phyloP scores from a whole-genome alignment of 2,329 filamentous ascomycete genomes.

The Colletotrichum tanaceti region DNA sequence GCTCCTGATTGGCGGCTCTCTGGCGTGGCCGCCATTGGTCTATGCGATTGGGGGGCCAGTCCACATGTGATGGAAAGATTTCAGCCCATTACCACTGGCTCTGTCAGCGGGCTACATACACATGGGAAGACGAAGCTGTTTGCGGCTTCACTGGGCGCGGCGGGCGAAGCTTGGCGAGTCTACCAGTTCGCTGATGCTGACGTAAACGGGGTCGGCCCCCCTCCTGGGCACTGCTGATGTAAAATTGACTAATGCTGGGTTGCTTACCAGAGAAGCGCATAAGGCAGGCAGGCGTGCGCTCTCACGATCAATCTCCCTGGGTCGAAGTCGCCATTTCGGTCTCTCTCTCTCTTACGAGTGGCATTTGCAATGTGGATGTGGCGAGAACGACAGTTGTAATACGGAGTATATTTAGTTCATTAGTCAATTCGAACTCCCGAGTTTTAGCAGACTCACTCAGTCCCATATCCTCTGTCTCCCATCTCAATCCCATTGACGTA shows the following conservation, averaged over 20 bases:
- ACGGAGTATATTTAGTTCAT: constrained; percentile 1
- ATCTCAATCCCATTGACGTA: neutral
- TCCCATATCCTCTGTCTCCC: neutral
- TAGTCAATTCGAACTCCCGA: constrained; percentile 1
- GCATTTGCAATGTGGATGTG: constrained; percentile 9
- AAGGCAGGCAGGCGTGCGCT: constrained; percentile 14
- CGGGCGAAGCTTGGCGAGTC: neutral
- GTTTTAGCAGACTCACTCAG: constrained; percentile 10
- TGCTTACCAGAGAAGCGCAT: constrained; percentile 37
- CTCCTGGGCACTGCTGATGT: constrained; percentile 44
- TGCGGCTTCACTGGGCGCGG: constrained; percentile 8
- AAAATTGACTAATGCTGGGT: constrained; percentile 45
- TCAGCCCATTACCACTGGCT: constrained; percentile 1
- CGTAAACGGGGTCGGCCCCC: neutral
- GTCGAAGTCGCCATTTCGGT: neutral
- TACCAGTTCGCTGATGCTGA: neutral
- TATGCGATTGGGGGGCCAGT: neutral
- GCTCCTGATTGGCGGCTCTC: constrained; percentile 23
- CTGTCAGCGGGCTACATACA: constrained; percentile 6
- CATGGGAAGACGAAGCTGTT: neutral
- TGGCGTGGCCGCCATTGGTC: neutral
- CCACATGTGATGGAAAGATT: neutral
- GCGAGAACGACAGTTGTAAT: neutral
- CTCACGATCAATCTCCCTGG: constrained; percentile 12
- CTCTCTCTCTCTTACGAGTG: neutral